Evolutionary conservation across 176 grass and related monocot species (phyloP).

Genomic region (Aegilops bicornis): DNA sequence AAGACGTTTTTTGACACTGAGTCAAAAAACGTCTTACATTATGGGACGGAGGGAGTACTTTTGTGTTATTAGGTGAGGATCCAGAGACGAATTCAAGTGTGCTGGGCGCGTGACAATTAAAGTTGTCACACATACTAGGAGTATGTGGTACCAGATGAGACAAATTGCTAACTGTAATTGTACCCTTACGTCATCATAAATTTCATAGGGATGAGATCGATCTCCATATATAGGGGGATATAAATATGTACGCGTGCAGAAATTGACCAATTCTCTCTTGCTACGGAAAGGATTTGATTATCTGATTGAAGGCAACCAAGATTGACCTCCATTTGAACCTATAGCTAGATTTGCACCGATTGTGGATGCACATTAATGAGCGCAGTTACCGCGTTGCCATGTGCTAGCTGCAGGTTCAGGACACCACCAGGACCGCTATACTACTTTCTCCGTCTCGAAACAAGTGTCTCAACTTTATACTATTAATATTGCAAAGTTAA

Average conservation of each 20-base stretch:
- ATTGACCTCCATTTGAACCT: background rate
- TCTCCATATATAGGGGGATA: background rate
- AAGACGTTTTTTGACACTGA: too few relatives aligned
- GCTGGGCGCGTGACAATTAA: background rate
- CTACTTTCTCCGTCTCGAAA: too few relatives aligned
- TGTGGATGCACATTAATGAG: background rate
- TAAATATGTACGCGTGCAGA: background rate
- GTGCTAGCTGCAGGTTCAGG: too few relatives aligned
- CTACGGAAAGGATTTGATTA: background rate
- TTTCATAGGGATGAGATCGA: background rate
- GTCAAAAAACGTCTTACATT: too few relatives aligned
- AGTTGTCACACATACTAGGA: background rate
- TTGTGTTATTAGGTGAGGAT: background rate
- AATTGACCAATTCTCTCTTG: background rate
- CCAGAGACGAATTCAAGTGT: background rate
- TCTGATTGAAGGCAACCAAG: background rate
- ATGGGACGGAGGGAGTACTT: too few relatives aligned
- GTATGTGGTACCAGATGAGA: background rate
- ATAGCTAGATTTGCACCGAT: background rate
- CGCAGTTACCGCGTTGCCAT: background rate
- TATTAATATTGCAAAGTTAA: too few relatives aligned
- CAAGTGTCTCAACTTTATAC: too few relatives aligned
- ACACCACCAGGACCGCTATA: too few relatives aligned
- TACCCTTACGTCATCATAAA: background rate
- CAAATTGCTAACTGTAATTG: background rate